phyloP scores from a whole-genome alignment of 2,329 filamentous ascomycete genomes.

The Aspergillus japonicus region DNA sequence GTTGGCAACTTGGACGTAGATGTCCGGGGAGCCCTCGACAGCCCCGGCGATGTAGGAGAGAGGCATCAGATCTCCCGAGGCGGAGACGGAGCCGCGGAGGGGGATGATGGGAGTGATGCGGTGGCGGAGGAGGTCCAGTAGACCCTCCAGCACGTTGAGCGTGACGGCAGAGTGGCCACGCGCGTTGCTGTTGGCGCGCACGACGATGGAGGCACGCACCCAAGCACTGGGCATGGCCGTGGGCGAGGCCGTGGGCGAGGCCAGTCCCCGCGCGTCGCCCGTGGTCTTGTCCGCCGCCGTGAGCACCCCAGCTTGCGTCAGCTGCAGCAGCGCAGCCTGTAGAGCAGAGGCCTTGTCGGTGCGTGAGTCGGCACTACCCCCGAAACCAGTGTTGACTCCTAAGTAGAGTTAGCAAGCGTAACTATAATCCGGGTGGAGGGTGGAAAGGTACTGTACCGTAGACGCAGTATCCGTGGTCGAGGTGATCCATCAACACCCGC shows the following conservation, averaged over 20 bases:
- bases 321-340: conserved; percentile 57
- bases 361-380: conserved; percentile 62
- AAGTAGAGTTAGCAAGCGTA: not conserved
- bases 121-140: conserved; percentile 10
- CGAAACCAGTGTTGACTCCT: conserved; percentile 66
- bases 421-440: not conserved
- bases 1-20: conserved; percentile 37
- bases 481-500: conserved; percentile 16
- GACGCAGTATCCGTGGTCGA: conserved; percentile 16
- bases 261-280: not conserved
- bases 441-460: conserved; percentile 16
- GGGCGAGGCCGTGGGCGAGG: conserved; percentile 16
- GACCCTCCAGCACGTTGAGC: not conserved
- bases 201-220: conserved; percentile 34
- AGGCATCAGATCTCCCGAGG: conserved; percentile 38
- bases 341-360: conserved; percentile 52
- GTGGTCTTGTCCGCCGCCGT: conserved; percentile 12
- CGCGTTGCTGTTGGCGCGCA: conserved; percentile 1
- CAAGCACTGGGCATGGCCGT: conserved; percentile 50
- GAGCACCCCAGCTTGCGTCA: conserved; percentile 52
- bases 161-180: conserved; percentile 8
- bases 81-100: conserved; percentile 35
- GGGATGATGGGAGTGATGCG: conserved; percentile 31
- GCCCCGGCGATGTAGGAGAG: conserved; percentile 34
- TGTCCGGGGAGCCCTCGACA: conserved; percentile 36